These are phyloP conservation scores for Plantago elongata DNA, from an alignment of 257 asterid species.

Conservation along the genomic window DNA sequence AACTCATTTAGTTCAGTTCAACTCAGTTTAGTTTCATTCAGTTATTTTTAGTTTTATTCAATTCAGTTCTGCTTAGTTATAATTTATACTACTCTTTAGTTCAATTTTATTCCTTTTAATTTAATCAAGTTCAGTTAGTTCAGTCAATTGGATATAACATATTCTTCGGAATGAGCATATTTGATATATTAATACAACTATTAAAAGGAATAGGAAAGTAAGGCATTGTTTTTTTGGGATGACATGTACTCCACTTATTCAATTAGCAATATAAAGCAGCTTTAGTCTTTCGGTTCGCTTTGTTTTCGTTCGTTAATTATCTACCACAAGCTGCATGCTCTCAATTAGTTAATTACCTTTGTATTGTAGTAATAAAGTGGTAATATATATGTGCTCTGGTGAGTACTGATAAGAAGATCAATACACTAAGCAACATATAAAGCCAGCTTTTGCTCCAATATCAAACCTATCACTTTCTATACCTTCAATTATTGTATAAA, in stretches of 20 bases:
- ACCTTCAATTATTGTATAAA: not conserved
- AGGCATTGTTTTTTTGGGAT: not conserved
- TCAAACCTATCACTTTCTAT: not conserved
- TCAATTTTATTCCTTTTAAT: too few relatives aligned
- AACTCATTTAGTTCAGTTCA: too few relatives aligned
- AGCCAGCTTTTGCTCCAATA: not conserved
- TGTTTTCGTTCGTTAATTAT: not conserved
- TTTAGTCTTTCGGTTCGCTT: not conserved
- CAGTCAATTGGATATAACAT: too few relatives aligned
- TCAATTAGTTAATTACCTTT: not conserved
- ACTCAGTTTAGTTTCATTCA: too few relatives aligned
- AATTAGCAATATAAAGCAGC: too few relatives aligned
- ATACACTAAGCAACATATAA: slow-evolving; percentile 7
- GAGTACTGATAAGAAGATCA: slow-evolving; percentile 1
- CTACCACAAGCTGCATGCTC: not conserved
- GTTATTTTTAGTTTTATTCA: too few relatives aligned
- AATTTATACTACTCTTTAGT: too few relatives aligned
- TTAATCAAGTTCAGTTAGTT: too few relatives aligned
- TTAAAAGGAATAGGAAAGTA: not conserved
- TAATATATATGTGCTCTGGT: not conserved
- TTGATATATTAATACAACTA: not conserved
- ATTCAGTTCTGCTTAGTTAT: too few relatives aligned
- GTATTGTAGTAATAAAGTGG: not conserved
- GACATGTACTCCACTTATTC: slow-evolving; percentile 5
- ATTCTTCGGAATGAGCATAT: not conserved